phyloP scores from a whole-genome alignment of 2,329 filamentous ascomycete genomes.

The Pseudodiploospora longispora region DNA sequence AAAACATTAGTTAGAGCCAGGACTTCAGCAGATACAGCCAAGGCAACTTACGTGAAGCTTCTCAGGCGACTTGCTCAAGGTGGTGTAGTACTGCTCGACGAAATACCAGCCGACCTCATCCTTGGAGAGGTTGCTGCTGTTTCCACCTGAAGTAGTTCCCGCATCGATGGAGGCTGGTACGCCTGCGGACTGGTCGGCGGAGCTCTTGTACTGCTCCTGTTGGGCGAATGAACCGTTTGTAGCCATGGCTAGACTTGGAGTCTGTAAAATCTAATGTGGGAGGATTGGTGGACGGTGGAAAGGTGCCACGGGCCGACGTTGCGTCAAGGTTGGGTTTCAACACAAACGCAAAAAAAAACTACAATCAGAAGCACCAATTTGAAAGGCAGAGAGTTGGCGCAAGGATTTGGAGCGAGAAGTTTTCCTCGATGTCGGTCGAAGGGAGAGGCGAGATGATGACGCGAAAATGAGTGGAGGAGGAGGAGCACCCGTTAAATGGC shows the following conservation, averaged over 20 bases:
- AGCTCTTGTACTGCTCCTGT: conserved; percentile 33
- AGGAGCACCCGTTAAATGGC: conserved; percentile 11
- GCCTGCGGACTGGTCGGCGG: conserved; percentile 30
- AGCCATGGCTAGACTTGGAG: conserved; percentile 35
- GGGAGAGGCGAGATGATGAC: conserved; percentile 6
- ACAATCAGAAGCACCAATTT: conserved; percentile 1
- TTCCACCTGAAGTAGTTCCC: conserved; percentile 21
- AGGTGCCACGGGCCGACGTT: conserved; percentile 7
- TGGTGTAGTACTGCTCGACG: conserved; percentile 98
- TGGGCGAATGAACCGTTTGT: conserved; percentile 48
- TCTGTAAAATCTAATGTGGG: conserved; percentile 8
- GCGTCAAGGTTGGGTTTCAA: conserved; percentile 11
- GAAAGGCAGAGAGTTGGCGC: conserved; percentile 6
- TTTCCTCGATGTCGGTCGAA: conserved; percentile 8
- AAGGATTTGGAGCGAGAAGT: conserved; percentile 6
- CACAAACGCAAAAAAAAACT: conserved; percentile 2
- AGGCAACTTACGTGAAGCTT: conserved; percentile 65
- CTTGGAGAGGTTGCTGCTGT: conserved; percentile 54
- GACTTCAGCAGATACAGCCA: neutral
- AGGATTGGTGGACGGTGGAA: conserved; percentile 8
- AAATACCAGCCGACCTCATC: conserved; percentile 99
- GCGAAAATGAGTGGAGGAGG: conserved; percentile 6
- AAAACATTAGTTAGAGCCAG: neutral
- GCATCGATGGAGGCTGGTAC: conserved; percentile 27
- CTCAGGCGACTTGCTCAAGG: conserved; percentile 85